Base-by-base conservation (phyloP, 2,329 filamentous ascomycete species). In the Fusarium transvaalense region DNA sequence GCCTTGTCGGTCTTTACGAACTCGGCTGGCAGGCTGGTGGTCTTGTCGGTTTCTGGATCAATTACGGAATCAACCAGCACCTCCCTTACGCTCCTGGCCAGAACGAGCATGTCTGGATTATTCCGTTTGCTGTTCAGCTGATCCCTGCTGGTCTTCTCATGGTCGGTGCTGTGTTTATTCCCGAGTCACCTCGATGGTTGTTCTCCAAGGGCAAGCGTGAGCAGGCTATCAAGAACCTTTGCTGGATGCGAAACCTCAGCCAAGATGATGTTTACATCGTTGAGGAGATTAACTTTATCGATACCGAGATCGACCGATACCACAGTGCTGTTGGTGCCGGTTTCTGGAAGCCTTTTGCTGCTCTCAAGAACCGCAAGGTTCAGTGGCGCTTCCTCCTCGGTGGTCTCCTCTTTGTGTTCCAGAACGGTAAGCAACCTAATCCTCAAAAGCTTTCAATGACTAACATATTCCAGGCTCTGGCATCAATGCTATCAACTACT, bases 401-500 rank as follows among this genome's bases (percentile, higher is more conserved):
- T 46, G 86, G 86, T 56, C 86, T 92, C 73, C 83, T 95, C 21
- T 94, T 94, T 82, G 81, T 94, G 54, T 93, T 89, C 85, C 92
- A 95, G 78, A 95, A 95, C 72, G 89, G 89, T 50, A 73, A 70
- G 76, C 41, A 38, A 3, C 9, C 31, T 6, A n/a, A 8, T 39
- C 12, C 12, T 9, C 23, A 3, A 37, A n/a, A 12, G 10, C 9
- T 13, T 53, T 38, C 37, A 46, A 27, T 46, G 25, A 52, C 63
- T 59, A 67, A 71, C 27, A 45, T 42, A 25, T 6, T 15, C n/a
- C 2, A 77, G 76, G 75, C 41, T 78, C 76, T 10, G 91, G 91
- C 4, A 93, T 93, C 81, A 93, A 93, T 71, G 91, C 91, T 21
- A 90, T 92, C 81, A 93, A 93, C 81, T 93, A 93, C 80, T 92